Percentiles rank a stretch among this genome's conserved stretches.
Conservation (phyloP, 208 protist species). For the Acanthamoeba lenticulata region DNA sequence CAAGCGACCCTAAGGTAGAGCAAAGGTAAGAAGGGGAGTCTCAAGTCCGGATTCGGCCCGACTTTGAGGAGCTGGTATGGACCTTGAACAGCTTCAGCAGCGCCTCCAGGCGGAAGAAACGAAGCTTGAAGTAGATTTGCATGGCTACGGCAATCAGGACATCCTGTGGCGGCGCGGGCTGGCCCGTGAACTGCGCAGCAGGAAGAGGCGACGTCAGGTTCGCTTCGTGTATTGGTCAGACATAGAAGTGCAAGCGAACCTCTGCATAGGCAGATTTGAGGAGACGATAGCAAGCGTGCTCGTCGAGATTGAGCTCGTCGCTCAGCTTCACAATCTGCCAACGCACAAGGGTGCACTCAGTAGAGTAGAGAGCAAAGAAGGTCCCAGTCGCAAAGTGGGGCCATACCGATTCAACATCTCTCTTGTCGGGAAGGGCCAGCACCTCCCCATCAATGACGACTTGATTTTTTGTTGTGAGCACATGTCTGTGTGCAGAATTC, state of each 20-base stretch:
- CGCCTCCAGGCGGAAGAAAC: background rate
- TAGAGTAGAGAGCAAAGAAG: background rate
- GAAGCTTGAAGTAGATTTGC: background rate
- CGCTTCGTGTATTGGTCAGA: background rate
- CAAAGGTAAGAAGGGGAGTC: background rate
- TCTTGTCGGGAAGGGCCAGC: background rate
- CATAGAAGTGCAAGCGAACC: background rate
- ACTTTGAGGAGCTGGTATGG: no score
- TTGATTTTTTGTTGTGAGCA: background rate
- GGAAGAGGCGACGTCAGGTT: background rate
- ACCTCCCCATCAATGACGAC: background rate
- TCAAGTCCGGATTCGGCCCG: no score
- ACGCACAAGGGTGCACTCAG: background rate
- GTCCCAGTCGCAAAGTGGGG: background rate
- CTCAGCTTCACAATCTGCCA: slow-evolving; percentile 23
- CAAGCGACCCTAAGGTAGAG: background rate
- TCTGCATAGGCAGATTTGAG: background rate
- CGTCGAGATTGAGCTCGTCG: slow-evolving; percentile 40
- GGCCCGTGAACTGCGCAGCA: background rate
- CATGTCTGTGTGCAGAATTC: background rate
- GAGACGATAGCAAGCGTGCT: background rate
- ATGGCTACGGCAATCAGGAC: background rate
- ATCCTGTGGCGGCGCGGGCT: background rate
- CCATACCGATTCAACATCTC: background rate
- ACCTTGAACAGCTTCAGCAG: background rate